Base-by-base conservation (phyloP, 2,329 filamentous ascomycete genomes). In the Fragosphaeria purpurea region DNA sequence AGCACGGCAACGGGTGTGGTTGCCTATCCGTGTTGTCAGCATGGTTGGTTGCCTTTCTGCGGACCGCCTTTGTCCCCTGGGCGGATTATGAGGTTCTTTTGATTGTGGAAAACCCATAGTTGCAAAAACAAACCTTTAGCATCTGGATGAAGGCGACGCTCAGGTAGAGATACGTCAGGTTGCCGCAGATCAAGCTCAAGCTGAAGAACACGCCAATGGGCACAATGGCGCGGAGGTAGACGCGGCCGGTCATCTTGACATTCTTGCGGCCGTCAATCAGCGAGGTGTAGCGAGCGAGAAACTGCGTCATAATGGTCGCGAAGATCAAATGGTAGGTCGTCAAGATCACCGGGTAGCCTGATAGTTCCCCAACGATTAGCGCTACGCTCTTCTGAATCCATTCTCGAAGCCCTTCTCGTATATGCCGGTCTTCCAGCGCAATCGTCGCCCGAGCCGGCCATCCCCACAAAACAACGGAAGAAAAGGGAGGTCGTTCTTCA, bases 121-220 rank as follows among this genome's bases (percentile, higher is more conserved):
- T 2, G 22, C 22, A 22, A 22, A 45, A 7, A 22, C 43, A 6
- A 10, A 88, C 85, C 86, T 97, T 97, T 68, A 97, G 83, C 91
- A 97, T 97, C 76, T 97, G 91, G 63, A 97, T 97, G 69, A 97
- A 97, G 54, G 91, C 86, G 53, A 97, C 91, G 59, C 86, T 93
- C 55, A 97, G 80, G 70, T 96, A 95, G 50, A 96, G 80, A 66
- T 97, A 97, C 60, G 91, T 89, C 70, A 95, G 71, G 74, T 97
- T 97, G 64, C 90, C 89, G 70, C 89, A 96, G 66, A 97, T 96
- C 74, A 97, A 78, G 70, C 86, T 93, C 74, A 96, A 74, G 66
- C 86, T 93, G 82, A 96, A 97, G 74, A 95, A 94, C 65, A 95
- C 70, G 58, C 91, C 91, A 62, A 97, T 96, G 51, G 91, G 91